These are phyloP conservation scores for Sequoiadendron giganteum DNA, from an alignment of 75 land plant genomes.

Conservation along the genomic window DNA sequence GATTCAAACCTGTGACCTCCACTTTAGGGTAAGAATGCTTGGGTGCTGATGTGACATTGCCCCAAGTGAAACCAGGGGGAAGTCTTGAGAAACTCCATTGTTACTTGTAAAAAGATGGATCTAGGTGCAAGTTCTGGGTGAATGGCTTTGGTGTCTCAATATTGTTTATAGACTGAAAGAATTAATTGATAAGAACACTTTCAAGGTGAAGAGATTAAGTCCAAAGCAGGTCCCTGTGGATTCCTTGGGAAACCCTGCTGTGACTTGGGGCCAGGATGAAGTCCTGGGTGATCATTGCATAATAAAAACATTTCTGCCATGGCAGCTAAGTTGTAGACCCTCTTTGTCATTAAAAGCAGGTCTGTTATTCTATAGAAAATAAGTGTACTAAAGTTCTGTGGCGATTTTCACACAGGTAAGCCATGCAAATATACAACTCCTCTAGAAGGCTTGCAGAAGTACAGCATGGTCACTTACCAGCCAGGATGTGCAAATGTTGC, in stretches of 20 bases:
- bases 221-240: neutral
- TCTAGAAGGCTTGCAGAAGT: conserved; percentile 60
- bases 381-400: neutral
- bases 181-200: neutral
- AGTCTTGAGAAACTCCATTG: neutral
- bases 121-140: neutral
- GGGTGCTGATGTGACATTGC: neutral
- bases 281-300: neutral
- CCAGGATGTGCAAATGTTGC: conserved; percentile 68
- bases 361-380: neutral
- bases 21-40: neutral
- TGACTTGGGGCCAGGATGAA: neutral
- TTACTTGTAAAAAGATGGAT: neutral
- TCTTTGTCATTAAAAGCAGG: neutral
- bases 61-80: neutral
- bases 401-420: conserved; percentile 39
- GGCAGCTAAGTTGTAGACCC: neutral
- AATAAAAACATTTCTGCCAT: neutral
- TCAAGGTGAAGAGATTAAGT: neutral
- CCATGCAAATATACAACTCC: conserved; percentile 88
- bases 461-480: conserved; percentile 30
- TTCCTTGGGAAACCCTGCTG: neutral
- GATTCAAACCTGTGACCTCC: too few relatives aligned
- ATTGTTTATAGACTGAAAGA: neutral
- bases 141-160: neutral